Evolutionary conservation across 2,329 filamentous ascomycete species (phyloP), one percentile per base, ranked within the genome.

Genomic region (Akanthomyces dipterigenus): DNA sequence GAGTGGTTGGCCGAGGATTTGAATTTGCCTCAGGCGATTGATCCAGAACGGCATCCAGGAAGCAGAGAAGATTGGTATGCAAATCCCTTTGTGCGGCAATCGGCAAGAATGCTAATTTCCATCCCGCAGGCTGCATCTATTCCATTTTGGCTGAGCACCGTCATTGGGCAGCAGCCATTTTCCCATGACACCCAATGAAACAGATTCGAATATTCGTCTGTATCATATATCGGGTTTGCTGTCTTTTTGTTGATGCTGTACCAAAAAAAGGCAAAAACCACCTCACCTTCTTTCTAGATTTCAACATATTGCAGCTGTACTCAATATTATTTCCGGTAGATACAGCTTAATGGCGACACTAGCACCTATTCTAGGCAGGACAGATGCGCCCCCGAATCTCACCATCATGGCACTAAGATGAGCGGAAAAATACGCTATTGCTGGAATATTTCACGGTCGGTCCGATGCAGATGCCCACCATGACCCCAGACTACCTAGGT

Each of bases 1-100:
- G 63, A 68, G n/a, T 63, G 63, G 49, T 49, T 70, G 20, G 63
- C 64, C 6, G 45, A 60, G 7, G 67, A 68, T 22, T 51, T 66
- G 34, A 68, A 67, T 9, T 34, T 69, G 28, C 67, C 68, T 5
- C 63, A 64, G 34, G 61, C 62, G 1, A 48, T 66, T 18, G 58
- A 64, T n/a, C 56, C 55, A 1, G 53, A 53, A 6, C 62, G 55
- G 8, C 18, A 62, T 31, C 22, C 60, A 22, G 54, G 60, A n/a
- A 57, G 28, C 28, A 36, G 26, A 34, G 62, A 63, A 54, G 64
- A 66, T 53, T 67, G 55, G 61, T 58, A 40, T 14, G 45, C n/a
- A 9, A 5, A 31, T 5, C 2, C n/a, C 16, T 28, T 40, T 24
- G 5, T 16, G n/a, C 43, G 3, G 20, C 8, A 16, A 20, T 24